Conservation (phyloP, 139 green algal genomes). For the Edaphochlamys debaryana region DNA sequence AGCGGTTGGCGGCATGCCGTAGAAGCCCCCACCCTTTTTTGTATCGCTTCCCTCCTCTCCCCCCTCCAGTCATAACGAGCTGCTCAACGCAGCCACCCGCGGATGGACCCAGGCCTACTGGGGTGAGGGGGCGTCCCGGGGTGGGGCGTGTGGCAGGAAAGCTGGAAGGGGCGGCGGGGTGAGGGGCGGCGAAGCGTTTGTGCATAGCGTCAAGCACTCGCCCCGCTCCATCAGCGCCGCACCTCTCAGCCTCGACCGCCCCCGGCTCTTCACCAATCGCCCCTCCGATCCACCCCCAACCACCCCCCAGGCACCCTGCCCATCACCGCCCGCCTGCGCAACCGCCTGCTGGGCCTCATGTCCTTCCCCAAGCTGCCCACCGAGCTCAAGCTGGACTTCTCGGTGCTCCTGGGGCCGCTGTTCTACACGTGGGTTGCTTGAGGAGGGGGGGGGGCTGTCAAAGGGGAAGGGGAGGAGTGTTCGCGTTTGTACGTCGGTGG, state of each 20-base stretch:
- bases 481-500: too few relatives aligned
- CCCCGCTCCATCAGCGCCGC: too few relatives aligned
- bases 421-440: conserved; percentile 67
- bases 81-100: conserved; percentile 33
- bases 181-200: not conserved
- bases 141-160: not conserved
- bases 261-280: too few relatives aligned
- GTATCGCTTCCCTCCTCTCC: too few relatives aligned
- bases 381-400: conserved; percentile 79
- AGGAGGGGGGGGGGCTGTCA: not conserved
- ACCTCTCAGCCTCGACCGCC: too few relatives aligned
- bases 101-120: conserved; percentile 22
- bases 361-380: conserved; percentile 67
- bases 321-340: conserved; percentile 1
- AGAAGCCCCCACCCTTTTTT: too few relatives aligned
- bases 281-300: too few relatives aligned
- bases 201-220: too few relatives aligned
- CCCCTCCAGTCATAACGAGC: not conserved
- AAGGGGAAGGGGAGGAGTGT: too few relatives aligned
- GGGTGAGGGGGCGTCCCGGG: not conserved
- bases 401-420: conserved; percentile 78
- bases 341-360: conserved; percentile 61
- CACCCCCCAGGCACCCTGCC: not conserved
- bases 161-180: not conserved
- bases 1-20: too few relatives aligned